These are phyloP conservation scores for Adansonia digitata DNA, from an alignment of 345 rosid genomes.

Conservation along the genomic window DNA sequence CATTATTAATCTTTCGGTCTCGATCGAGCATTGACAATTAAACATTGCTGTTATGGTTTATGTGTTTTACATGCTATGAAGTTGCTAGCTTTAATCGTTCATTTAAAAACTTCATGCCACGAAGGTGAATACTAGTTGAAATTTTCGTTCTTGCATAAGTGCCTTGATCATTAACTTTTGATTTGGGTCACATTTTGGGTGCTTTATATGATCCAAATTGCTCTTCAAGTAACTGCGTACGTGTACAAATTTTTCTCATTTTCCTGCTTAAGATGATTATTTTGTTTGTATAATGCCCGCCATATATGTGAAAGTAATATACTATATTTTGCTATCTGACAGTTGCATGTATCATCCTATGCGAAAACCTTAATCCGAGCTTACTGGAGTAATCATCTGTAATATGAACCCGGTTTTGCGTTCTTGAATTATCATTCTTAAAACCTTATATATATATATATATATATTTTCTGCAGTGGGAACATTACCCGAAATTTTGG, in stretches of 20 bases:
- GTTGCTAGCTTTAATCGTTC: not conserved
- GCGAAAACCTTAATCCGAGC: not conserved
- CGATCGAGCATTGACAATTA: not conserved
- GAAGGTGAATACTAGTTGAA: not conserved
- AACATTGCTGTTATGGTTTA: not conserved
- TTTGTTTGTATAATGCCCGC: not conserved
- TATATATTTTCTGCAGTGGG: conserved; percentile 43
- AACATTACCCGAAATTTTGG: conserved; percentile 53
- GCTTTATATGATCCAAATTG: not conserved
- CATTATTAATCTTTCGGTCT: not conserved
- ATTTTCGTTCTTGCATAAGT: not conserved
- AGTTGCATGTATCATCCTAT: not conserved
- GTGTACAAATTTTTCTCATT: not conserved
- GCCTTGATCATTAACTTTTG: not conserved
- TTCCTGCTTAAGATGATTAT: not conserved
- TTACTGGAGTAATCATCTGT: not conserved
- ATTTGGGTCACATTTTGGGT: no score
- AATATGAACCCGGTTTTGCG: not conserved
- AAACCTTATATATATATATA: not conserved
- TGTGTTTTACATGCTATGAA: not conserved
- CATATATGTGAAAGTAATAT: not conserved
- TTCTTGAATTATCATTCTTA: not conserved
- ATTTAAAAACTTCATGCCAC: not conserved
- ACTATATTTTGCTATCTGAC: not conserved
- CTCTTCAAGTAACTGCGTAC: not conserved